Base-by-base conservation (phyloP, 2,329 filamentous ascomycete species). In the Celoporthe dispersa region DNA sequence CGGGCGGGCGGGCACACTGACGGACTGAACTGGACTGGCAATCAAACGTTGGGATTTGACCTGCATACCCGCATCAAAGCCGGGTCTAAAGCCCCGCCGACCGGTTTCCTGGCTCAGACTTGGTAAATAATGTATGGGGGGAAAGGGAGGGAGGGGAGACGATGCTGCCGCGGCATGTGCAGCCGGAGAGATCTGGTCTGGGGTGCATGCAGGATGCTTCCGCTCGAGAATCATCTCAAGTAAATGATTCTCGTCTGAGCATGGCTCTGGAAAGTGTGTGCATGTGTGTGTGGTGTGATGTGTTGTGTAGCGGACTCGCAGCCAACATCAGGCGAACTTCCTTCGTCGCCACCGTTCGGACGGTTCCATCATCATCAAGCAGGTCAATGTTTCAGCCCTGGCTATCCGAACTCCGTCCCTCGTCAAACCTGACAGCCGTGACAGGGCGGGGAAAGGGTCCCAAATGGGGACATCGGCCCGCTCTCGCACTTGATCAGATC, bases 381-480 rank as follows among this genome's bases (percentile, higher is more conserved):
- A 9, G n/a, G 44, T 53, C n/a, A 35, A 48, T 31, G 63, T 64
- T 64, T 55, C 63, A 64, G 44, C 44, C 62, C 62, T 64, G 31
- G 31, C 63, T 3, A 44, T 28, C 37, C 57, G 57, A 63, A 63
- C 31, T 9, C 60, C 60, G 44, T 37, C 31, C 63, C 44, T n/a
- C 35, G 63, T 64, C 63, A 64, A 64, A 33, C 31, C 28, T 53
- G 63, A 64, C 63, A 48, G 44, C 41, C 31, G 44, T 25, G 31
- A 53, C 39, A 28, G 41, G 44, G 41, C 44, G 41, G 28, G 25
- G 41, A 31, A 28, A 22, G 33, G 63, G 16, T 22, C 22, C 63
- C 63, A 53, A 64, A 64, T 64, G 63, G 63, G 63, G 63, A 35
- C 63, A 53, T 48, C 63, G 63, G 63, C n/a, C 63, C 63, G 63